Evolutionary conservation across 202 grass and related monocot genomes (phyloP).

Genomic region (Cymbopogon flexuosus): DNA sequence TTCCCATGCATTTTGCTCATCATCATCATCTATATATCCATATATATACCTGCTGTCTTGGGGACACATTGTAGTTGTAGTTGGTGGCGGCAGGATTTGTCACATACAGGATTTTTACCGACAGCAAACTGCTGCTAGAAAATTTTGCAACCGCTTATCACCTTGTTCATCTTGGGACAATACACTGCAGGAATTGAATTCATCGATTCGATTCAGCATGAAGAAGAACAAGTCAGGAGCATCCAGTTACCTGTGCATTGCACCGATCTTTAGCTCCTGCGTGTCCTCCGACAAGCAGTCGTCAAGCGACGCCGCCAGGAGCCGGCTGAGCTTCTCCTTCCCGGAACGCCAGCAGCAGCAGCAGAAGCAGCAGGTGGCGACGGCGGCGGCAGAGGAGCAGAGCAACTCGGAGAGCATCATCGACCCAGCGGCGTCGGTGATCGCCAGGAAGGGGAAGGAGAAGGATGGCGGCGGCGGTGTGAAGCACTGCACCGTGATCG

Average conservation of each 20-base stretch:
- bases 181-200: not conserved
- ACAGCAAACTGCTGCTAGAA: not conserved
- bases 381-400: not conserved
- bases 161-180: not conserved
- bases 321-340: constrained; percentile 45
- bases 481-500: constrained; percentile 31
- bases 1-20: not conserved
- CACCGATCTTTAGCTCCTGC: constrained; percentile 33
- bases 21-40: not conserved
- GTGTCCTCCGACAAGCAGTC: constrained; percentile 12
- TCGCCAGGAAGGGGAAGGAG: constrained; percentile 14
- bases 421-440: constrained; percentile 39
- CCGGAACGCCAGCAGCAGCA: not conserved
- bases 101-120: not conserved
- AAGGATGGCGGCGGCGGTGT: not conserved
- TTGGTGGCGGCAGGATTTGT: too few relatives aligned
- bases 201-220: not conserved
- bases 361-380: not conserved
- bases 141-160: not conserved
- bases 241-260: constrained; percentile 33
- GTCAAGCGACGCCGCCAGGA: constrained; percentile 19
- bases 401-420: constrained; percentile 47
- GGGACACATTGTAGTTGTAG: too few relatives aligned
- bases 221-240: constrained; percentile 26
- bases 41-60: not conserved